These are phyloP conservation scores for Papilionanthe hybrid DNA, from an alignment of 116 monocot genomes.

Conservation along the genomic window DNA sequence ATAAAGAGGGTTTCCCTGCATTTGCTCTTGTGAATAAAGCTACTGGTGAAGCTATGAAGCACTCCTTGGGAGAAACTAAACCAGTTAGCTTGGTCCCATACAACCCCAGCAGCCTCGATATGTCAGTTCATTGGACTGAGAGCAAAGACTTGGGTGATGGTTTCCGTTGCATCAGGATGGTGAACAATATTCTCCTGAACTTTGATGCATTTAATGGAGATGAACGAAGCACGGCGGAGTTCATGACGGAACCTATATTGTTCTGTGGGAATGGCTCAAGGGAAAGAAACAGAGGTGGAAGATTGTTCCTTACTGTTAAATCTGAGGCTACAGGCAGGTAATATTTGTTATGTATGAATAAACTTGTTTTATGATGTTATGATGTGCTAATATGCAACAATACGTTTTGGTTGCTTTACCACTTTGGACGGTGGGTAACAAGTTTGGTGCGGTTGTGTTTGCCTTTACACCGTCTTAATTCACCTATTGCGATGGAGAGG, in stretches of 20 bases:
- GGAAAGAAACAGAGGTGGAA: constrained; percentile 53
- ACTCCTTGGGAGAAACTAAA: constrained; percentile 29
- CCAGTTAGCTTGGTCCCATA: constrained; percentile 28
- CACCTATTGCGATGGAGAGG: no score
- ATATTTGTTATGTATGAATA: not conserved
- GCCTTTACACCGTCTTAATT: no score
- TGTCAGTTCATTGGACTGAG: constrained; percentile 42
- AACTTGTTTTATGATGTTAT: not conserved
- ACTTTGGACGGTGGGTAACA: no score
- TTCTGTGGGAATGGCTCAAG: constrained; percentile 50
- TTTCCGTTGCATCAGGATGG: constrained; percentile 44
- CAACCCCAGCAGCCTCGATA: constrained; percentile 26
- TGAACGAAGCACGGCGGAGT: constrained; percentile 45
- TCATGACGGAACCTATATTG: constrained; percentile 36
- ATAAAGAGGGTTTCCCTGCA: constrained; percentile 32
- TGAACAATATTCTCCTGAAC: constrained; percentile 40
- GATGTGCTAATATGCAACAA: not conserved
- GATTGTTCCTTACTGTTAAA: constrained; percentile 29
- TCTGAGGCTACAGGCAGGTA: not conserved
- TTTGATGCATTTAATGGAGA: constrained; percentile 52
- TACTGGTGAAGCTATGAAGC: constrained; percentile 41
- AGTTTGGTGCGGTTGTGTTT: no score
- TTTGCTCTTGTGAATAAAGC: constrained; percentile 38
- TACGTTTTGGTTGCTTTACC: no score
- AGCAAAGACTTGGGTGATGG: constrained; percentile 35